Evolutionary conservation across 2,329 filamentous ascomycete species (phyloP).

Genomic region (Hypoxylon sp.): DNA sequence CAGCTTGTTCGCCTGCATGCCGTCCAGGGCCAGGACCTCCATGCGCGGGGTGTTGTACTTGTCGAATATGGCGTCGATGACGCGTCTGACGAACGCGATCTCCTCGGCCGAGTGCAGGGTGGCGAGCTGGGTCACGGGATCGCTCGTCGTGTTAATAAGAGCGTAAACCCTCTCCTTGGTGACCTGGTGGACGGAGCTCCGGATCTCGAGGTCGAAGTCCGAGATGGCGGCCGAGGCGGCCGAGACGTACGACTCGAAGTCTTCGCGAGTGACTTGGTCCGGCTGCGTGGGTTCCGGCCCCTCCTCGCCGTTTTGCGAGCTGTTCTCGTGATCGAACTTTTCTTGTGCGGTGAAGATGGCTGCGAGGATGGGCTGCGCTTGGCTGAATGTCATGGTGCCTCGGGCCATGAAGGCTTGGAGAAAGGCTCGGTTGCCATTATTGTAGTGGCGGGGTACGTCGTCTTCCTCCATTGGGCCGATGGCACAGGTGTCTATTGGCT

Average conservation of each 20-base stretch:
- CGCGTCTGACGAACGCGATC: constrained; percentile 87
- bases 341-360: constrained; percentile 76
- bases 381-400: constrained; percentile 80
- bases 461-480: constrained; percentile 52
- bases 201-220: constrained; percentile 89
- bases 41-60: constrained; percentile 83
- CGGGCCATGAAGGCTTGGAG: constrained; percentile 88
- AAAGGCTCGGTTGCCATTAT: constrained; percentile 85
- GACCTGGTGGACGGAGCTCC: constrained; percentile 78
- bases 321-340: constrained; percentile 2
- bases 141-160: constrained; percentile 89
- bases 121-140: constrained; percentile 87
- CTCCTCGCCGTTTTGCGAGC: constrained; percentile 12
- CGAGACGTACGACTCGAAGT: constrained; percentile 78
- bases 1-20: constrained; percentile 83
- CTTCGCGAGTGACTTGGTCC: constrained; percentile 76
- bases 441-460: constrained; percentile 58
- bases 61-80: constrained; percentile 94
- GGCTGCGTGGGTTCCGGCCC: constrained; percentile 54
- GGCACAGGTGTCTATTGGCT: neutral
- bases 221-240: constrained; percentile 80
- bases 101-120: constrained; percentile 86
- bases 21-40: constrained; percentile 86
- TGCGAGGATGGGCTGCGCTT: constrained; percentile 81
- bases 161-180: constrained; percentile 80